Conservation (phyloP, 768 basidiomycete genomes). For the Mycena vulgaris region DNA sequence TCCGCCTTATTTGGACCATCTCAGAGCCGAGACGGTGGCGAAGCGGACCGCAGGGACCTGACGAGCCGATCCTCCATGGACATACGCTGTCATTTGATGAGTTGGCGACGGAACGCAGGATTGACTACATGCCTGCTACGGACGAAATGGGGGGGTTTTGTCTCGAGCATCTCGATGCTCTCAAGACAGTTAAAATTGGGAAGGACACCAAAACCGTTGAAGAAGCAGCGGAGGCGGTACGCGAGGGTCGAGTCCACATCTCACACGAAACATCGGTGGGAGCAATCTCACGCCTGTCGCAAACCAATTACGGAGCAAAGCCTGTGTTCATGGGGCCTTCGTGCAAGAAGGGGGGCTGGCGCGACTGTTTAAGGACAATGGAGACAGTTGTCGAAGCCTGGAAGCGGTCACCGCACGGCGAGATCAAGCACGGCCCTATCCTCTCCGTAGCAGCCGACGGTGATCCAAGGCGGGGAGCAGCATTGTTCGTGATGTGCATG, state of each 20-base stretch:
- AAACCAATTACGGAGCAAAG: slow-evolving; percentile 38
- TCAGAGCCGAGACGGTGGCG: neutral
- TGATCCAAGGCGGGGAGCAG: slow-evolving; percentile 38
- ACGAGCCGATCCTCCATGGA: neutral
- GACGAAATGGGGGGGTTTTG: slow-evolving; percentile 18
- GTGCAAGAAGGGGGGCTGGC: slow-evolving; percentile 39
- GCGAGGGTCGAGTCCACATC: slow-evolving; percentile 6
- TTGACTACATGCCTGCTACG: slow-evolving; percentile 4
- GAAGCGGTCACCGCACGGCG: slow-evolving; percentile 43
- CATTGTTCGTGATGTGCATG: slow-evolving; percentile 44
- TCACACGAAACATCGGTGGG: slow-evolving; percentile 14
- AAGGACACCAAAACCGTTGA: neutral
- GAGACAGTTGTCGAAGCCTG: slow-evolving; percentile 41
- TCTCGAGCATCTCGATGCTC: neutral
- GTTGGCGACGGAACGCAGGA: neutral
- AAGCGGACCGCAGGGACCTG: neutral
- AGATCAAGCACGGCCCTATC: slow-evolving; percentile 38
- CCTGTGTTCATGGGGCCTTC: slow-evolving; percentile 41
- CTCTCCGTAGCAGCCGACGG: slow-evolving; percentile 42
- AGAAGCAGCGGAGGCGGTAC: neutral
- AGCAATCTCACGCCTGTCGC: slow-evolving; percentile 25
- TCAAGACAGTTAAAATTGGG: slow-evolving; percentile 8
- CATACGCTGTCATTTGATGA: slow-evolving; percentile 16
- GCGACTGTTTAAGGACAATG: slow-evolving; percentile 31
- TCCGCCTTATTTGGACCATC: neutral